Evolutionary conservation across 2,329 filamentous ascomycete genomes (phyloP).

Genomic region (Colletotrichum sp.): DNA sequence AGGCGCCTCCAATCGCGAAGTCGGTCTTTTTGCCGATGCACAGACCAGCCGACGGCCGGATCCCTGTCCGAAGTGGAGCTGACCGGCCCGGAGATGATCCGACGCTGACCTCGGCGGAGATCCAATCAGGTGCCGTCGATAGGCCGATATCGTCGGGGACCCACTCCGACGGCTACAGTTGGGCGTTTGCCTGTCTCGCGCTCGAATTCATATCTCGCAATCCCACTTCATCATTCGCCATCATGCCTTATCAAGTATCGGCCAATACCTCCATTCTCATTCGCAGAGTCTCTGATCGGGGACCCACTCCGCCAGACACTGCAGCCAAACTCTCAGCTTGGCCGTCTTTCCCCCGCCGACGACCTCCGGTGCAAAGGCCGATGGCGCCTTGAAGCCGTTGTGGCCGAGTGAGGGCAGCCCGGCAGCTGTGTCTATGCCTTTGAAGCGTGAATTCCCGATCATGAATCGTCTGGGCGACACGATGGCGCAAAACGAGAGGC

Average conservation of each 20-base stretch:
- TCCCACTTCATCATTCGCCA: neutral
- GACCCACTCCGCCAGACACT: conserved; percentile 7
- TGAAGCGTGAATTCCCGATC: neutral
- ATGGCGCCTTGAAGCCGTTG: neutral
- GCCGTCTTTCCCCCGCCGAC: neutral
- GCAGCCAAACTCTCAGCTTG: neutral
- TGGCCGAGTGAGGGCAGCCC: neutral
- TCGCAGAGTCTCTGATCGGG: conserved; percentile 5
- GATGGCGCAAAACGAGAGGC: neutral
- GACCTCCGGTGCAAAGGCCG: conserved; percentile 3
- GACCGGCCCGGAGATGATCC: neutral
- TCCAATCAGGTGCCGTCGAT: neutral
- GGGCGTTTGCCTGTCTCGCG: neutral
- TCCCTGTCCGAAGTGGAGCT: neutral
- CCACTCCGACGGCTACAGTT: conserved; percentile 14
- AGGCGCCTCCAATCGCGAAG: neutral
- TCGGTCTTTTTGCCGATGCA: neutral
- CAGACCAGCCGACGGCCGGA: neutral
- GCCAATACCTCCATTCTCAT: neutral
- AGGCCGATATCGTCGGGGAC: neutral
- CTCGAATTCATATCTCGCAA: neutral
- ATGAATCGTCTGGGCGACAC: neutral
- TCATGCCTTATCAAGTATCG: conserved; percentile 13
- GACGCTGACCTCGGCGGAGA: accelerated
- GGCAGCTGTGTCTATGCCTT: neutral